Evolutionary conservation across 1,284 basidiomycete genomes (phyloP).

Genomic region (Sanghuangporus weigelae): DNA sequence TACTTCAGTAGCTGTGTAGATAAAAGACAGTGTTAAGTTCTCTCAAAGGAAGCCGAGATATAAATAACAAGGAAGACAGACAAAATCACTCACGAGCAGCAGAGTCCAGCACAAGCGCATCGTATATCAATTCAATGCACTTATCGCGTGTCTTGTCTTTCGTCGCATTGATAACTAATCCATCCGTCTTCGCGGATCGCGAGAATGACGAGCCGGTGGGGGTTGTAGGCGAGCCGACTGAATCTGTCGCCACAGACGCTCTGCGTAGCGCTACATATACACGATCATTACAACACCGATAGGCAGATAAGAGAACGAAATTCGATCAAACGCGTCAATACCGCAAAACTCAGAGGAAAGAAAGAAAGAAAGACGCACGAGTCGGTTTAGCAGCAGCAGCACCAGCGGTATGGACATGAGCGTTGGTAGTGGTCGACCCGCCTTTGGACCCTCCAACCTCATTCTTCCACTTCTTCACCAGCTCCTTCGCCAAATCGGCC

Average conservation of each 20-base stretch:
- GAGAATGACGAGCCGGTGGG: conserved; percentile 39
- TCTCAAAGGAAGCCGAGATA: background rate
- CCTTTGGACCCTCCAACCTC: conserved; percentile 78
- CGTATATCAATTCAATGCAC: conserved; percentile 88
- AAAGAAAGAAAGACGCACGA: conserved; percentile 24
- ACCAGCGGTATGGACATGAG: conserved; percentile 1
- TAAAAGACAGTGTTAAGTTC: background rate
- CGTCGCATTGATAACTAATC: conserved; percentile 49
- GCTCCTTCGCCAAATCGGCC: conserved; percentile 82
- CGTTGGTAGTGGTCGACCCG: conserved; percentile 23
- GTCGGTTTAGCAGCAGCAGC: conserved; percentile 13
- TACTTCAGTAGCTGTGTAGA: conserved; percentile 49
- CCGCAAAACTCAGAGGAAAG: background rate
- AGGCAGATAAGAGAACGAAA: background rate
- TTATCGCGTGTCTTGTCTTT: conserved; percentile 81
- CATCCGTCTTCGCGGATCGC: conserved; percentile 67
- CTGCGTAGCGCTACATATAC: conserved; percentile 6
- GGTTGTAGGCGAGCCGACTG: conserved; percentile 27
- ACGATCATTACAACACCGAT: background rate
- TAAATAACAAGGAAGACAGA: background rate
- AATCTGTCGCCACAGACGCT: conserved; percentile 11
- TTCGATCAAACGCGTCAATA: conserved; percentile 28
- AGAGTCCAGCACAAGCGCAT: conserved; percentile 83
- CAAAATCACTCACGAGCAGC: conserved; percentile 64
- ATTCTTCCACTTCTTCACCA: conserved; percentile 90